Evolutionary conservation across 805 yeast species (phyloP).

Genomic region (Vanderwaltozyma verrucispora): DNA sequence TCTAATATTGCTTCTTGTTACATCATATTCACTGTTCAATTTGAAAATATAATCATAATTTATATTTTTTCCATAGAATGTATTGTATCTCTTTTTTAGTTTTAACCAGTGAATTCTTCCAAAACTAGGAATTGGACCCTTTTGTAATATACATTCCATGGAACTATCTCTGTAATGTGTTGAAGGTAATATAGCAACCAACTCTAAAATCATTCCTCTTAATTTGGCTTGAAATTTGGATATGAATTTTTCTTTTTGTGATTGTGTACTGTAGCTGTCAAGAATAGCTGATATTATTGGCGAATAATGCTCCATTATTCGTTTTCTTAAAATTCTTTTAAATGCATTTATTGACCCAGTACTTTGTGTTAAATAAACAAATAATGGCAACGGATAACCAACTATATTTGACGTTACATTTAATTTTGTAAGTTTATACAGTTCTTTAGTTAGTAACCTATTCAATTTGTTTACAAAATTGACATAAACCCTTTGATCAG

Average conservation of each 20-base stretch:
- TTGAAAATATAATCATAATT: conserved; percentile 18
- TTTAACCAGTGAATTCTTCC: conserved; percentile 29
- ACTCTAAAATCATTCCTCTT: conserved; percentile 7
- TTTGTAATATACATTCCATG: conserved; percentile 19
- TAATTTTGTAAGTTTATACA: conserved; percentile 16
- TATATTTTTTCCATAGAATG: conserved; percentile 17
- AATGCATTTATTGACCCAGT: conserved; percentile 10
- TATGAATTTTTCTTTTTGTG: conserved; percentile 11
- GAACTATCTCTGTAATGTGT: conserved; percentile 14
- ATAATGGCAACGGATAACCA: conserved; percentile 14
- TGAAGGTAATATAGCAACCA: conserved; percentile 16
- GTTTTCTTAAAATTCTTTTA: conserved; percentile 12
- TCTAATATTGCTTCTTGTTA: conserved; percentile 20
- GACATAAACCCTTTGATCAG: conserved; percentile 17
- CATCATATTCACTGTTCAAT: conserved; percentile 8
- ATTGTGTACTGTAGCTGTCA: conserved; percentile 6
- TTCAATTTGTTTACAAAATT: conserved; percentile 15
- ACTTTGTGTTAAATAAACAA: conserved; percentile 19
- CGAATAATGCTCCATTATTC: conserved; percentile 13
- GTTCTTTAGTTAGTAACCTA: conserved; percentile 15
- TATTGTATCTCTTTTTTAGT: conserved; percentile 15
- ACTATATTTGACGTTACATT: conserved; percentile 14
- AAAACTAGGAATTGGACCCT: conserved; percentile 24
- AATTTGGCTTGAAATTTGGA: conserved; percentile 9
- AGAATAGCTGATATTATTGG: conserved; percentile 19